phyloP scores from a whole-genome alignment of 305 asterid species.

The Coffea humblotiana region DNA sequence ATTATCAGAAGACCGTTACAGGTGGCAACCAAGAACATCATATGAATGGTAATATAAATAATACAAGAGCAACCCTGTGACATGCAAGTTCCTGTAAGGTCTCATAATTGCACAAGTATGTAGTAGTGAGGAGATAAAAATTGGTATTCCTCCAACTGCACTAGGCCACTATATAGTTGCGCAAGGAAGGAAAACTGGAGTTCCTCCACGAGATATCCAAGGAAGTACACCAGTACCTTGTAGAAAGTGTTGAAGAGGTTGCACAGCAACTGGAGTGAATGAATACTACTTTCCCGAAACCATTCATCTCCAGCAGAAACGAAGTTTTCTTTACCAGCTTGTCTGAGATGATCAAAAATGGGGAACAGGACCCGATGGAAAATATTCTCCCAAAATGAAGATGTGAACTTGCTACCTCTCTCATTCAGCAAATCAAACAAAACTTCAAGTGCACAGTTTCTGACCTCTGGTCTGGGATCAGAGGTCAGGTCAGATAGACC shows the following conservation, averaged over 20 bases:
- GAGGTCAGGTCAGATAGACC: conserved; percentile 99
- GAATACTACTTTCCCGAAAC: conserved; percentile 89
- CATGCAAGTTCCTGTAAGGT: not conserved
- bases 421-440: conserved; percentile 95
- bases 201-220: not conserved
- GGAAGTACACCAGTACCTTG: conserved; percentile 58
- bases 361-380: conserved; percentile 93
- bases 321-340: conserved; percentile 74
- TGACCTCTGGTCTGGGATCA: conserved; percentile 93
- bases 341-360: conserved; percentile 93
- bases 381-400: conserved; percentile 95
- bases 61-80: not conserved
- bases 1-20: not conserved
- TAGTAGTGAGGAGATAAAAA: not conserved
- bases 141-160: not conserved
- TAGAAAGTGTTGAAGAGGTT: conserved; percentile 96
- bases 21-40: conserved; percentile 1
- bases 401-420: conserved; percentile 95
- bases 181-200: conserved; percentile 13
- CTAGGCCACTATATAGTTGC: not conserved
- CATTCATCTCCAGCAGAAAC: conserved; percentile 68
- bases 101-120: not conserved
- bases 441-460: conserved; percentile 98
- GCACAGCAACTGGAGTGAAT: conserved; percentile 92
- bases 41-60: not conserved